Evolutionary conservation across 2,329 filamentous ascomycete genomes (phyloP).

Genomic region (Chaetomium sp.): DNA sequence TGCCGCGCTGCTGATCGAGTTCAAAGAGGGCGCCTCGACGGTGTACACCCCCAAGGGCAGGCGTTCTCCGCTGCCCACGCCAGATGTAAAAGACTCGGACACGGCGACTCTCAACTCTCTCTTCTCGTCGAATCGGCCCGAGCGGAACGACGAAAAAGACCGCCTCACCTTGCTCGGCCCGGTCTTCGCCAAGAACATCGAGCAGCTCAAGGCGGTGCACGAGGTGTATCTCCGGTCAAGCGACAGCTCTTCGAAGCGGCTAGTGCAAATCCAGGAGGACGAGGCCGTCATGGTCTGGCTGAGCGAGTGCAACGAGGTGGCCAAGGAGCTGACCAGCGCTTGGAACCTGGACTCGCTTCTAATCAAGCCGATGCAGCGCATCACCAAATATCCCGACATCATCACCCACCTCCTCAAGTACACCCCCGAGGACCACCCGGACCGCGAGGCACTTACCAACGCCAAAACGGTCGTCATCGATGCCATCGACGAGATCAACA

Average conservation of each 20-base stretch:
- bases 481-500: constrained; percentile 82
- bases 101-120: constrained; percentile 30
- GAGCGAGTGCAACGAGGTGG: constrained; percentile 85
- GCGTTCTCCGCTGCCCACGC: constrained; percentile 36
- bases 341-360: constrained; percentile 96
- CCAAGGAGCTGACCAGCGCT: constrained; percentile 83
- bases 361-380: constrained; percentile 92
- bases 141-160: constrained; percentile 47
- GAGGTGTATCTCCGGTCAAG: constrained; percentile 59
- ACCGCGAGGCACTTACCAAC: constrained; percentile 56
- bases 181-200: constrained; percentile 50
- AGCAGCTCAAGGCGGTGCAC: constrained; percentile 54
- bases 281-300: constrained; percentile 74
- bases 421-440: constrained; percentile 78
- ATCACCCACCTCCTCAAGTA: constrained; percentile 72
- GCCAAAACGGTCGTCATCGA: constrained; percentile 51
- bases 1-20: constrained; percentile 65
- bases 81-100: constrained; percentile 30
- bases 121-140: constrained; percentile 32
- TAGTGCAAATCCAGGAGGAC: constrained; percentile 58
- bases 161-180: constrained; percentile 47
- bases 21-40: constrained; percentile 73
- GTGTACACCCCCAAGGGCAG: constrained; percentile 64
- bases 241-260: constrained; percentile 53
- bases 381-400: constrained; percentile 88